Evolutionary conservation across 495 filamentous ascomycete genomes (phyloP).

Genomic region (Penicillium atrosanguineum): DNA sequence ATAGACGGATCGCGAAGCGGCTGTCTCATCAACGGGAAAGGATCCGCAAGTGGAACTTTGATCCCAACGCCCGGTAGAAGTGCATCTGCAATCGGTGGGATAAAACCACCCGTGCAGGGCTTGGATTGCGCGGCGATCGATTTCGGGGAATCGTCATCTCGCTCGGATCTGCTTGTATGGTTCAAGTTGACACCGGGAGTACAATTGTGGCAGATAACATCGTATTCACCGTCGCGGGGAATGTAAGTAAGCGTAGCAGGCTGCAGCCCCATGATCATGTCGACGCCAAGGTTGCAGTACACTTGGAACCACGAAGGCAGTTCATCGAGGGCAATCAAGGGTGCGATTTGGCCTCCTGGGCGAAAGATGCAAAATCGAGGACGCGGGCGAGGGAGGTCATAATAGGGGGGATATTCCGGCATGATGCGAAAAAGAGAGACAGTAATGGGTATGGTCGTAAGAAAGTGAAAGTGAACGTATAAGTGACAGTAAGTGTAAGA

Average conservation of each 20-base stretch:
- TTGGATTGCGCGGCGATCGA: conserved; percentile 4
- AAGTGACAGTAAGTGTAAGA: background rate
- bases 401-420: conserved; percentile 7
- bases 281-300: conserved; percentile 17
- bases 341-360: conserved; percentile 23
- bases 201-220: conserved; percentile 39
- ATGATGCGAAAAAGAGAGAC: conserved; percentile 4
- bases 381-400: conserved; percentile 18
- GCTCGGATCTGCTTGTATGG: conserved; percentile 31
- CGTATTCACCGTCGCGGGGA: conserved; percentile 37
- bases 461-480: background rate
- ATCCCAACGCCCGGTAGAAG: background rate
- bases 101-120: conserved; percentile 5
- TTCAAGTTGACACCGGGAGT: conserved; percentile 24
- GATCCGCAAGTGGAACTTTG: background rate
- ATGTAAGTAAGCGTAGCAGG: conserved; percentile 22
- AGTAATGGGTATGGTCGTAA: background rate
- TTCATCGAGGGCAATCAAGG: conserved; percentile 39
- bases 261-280: conserved; percentile 19
- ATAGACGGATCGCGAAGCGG: conserved; percentile 16
- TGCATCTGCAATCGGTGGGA: background rate
- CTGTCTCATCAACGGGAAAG: conserved; percentile 6
- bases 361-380: conserved; percentile 37
- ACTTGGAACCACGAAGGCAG: conserved; percentile 38
- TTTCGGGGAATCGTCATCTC: conserved; percentile 11